These are phyloP conservation scores for Cordyceps sp. DNA, from an alignment of 2,329 filamentous ascomycete species.

Conservation along the genomic window DNA sequence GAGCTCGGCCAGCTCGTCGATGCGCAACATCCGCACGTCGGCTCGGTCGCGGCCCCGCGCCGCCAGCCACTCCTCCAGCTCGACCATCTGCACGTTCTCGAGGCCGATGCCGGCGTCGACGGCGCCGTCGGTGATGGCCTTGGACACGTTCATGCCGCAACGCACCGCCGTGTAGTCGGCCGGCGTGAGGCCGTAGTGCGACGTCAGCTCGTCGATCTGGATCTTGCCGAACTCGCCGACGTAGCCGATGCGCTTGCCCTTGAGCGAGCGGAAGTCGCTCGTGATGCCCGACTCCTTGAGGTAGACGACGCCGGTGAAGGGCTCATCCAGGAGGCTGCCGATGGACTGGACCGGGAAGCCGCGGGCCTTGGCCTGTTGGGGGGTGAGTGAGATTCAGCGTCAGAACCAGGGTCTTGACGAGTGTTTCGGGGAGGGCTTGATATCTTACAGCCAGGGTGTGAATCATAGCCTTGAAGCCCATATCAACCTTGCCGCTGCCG, in stretches of 20 bases:
- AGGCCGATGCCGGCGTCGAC: constrained; percentile 64
- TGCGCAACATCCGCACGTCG: constrained; percentile 67
- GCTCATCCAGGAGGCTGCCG: constrained; percentile 61
- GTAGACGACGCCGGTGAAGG: constrained; percentile 66
- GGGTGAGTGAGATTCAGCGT: background rate
- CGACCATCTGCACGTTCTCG: constrained; percentile 73
- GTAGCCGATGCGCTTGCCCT: constrained; percentile 63
- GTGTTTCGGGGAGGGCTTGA: background rate
- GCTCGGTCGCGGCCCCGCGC: constrained; percentile 41
- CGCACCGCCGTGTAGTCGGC: constrained; percentile 60
- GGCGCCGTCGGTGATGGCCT: constrained; percentile 54
- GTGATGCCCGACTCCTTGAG: constrained; percentile 61
- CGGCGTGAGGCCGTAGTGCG: constrained; percentile 59
- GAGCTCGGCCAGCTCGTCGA: constrained; percentile 63
- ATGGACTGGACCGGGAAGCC: constrained; percentile 57
- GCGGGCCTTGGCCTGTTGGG: constrained; percentile 50
- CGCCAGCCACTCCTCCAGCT: constrained; percentile 60
- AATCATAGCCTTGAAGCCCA: constrained; percentile 75
- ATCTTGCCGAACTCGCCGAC: constrained; percentile 74
- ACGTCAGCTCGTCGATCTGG: constrained; percentile 67
- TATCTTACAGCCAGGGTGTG: constrained; percentile 56
- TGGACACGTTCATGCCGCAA: constrained; percentile 68
- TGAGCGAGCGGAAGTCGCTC: constrained; percentile 55
- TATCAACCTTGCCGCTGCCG: constrained; percentile 57
- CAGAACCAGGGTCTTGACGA: background rate